A percentile compares a stretch with the other conserved stretches of the same genome.
These are phyloP conservation scores for Scheffersomyces stambukii DNA, from an alignment of 1,139 yeast species.

Conservation along the genomic window DNA sequence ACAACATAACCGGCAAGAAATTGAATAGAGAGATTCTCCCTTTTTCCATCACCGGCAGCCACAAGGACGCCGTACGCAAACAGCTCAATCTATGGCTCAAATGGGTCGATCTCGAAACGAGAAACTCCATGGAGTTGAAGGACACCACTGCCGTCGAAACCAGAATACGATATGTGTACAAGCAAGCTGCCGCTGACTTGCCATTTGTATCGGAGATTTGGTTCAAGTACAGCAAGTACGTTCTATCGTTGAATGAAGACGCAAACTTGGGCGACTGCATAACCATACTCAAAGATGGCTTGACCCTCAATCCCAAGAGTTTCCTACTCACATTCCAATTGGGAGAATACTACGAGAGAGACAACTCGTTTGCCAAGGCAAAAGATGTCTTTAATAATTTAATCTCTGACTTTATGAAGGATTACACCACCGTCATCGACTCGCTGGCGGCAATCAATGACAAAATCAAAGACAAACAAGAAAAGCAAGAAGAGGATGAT, in stretches of 20 bases:
- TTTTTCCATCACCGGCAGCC: slow-evolving; percentile 5
- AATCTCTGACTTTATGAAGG: slow-evolving; percentile 35
- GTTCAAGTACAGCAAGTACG: slow-evolving; percentile 56
- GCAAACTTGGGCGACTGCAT: slow-evolving; percentile 28
- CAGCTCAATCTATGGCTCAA: slow-evolving; percentile 59
- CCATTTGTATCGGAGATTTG: slow-evolving; percentile 81
- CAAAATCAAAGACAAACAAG: slow-evolving; percentile 11
- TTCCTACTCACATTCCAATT: slow-evolving; percentile 62
- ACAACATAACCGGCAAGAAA: slow-evolving; percentile 44
- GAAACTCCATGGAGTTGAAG: slow-evolving; percentile 61
- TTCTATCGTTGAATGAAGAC: slow-evolving; percentile 29
- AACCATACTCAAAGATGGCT: slow-evolving; percentile 51
- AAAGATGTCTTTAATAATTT: slow-evolving; percentile 48
- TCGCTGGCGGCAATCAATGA: slow-evolving; percentile 23
- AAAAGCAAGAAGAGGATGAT: slow-evolving; percentile 6
- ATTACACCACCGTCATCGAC: slow-evolving; percentile 22
- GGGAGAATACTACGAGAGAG: slow-evolving; percentile 67
- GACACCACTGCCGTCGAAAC: slow-evolving; percentile 44
- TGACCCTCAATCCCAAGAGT: slow-evolving; percentile 67
- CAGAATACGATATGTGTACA: slow-evolving; percentile 71
- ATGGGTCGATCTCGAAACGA: slow-evolving; percentile 79
- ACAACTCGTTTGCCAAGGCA: slow-evolving; percentile 50
- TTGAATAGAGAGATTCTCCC: slow-evolving; percentile 39
- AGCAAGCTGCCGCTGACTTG: slow-evolving; percentile 64
- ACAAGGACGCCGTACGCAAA: slow-evolving; percentile 16